Base-by-base conservation (phyloP, 768 basidiomycete species). In the Lactarius sp. region DNA sequence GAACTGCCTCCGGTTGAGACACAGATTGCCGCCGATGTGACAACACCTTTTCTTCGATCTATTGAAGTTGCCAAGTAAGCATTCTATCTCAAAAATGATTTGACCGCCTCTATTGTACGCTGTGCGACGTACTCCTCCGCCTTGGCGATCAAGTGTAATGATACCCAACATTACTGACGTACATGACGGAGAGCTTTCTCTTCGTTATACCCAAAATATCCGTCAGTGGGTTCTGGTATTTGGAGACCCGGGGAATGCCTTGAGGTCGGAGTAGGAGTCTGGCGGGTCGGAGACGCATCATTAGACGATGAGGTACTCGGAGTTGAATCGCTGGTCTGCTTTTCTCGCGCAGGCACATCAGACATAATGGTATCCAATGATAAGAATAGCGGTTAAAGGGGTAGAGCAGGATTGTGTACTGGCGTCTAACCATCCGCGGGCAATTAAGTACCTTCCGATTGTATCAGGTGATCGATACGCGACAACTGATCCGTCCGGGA, bases 131-230 rank as follows among this genome's bases (percentile, higher is more conserved):
- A 20, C 47, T 50, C 60, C 47, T 13, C 31, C 44, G 4, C 60
- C 53, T 6, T 4, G 47, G 37, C 39, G 20, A 22, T 33, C 22
- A 34, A 47, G 27, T n/a, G n/a, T 27, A 33, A 49, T 9, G 46
- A 42, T 20, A 36, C 8, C 16, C n/a, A 46, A 59, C 58, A 56
- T 49, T 47, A 37, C 55, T 27, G 22, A 79, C 82, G 66, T 76
- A 90, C 90, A 67, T 90, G 87, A 69, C 85, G 85, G 36, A 88
- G 79, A 41, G 76, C 85, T 70, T 87, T 88, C 75, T 92, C 92
- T 68, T 93, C 89, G 22, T 77, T 78, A 73, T 93, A 93, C 9
- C 86, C 86, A 72, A 88, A 93, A 74, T 85, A 92, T 0, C 85
- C 88, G 70, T 91, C 88, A 66, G 82, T 80, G 3, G 83, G 73